A percentile compares a stretch with the other conserved stretches of the same genome.
These are phyloP conservation scores for Nitzschia sp. DNA, from an alignment of 108 stramenopile genomes.

Conservation along the genomic window DNA sequence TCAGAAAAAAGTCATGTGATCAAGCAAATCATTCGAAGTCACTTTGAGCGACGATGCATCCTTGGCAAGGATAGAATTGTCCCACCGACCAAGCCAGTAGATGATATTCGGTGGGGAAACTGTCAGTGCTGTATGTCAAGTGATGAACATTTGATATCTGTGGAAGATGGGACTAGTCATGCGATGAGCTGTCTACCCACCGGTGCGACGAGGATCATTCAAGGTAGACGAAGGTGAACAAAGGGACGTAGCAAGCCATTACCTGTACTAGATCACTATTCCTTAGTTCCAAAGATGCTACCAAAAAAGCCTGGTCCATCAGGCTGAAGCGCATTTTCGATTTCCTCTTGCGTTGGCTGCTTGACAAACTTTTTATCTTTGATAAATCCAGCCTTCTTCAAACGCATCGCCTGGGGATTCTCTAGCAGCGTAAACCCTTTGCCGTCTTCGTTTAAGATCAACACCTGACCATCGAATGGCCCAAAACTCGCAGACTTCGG, in stretches of 20 bases:
- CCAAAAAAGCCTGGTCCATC: conserved; percentile 12
- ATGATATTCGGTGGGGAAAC: not conserved
- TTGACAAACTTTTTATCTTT: conserved; percentile 75
- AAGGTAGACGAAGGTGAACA: too few relatives aligned
- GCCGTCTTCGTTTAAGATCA: conserved; percentile 81
- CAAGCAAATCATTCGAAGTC: conserved; percentile 3
- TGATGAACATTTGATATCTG: not conserved
- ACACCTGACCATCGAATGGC: conserved; percentile 74
- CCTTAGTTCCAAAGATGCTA: conserved; percentile 19
- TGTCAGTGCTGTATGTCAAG: not conserved
- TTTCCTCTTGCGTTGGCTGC: conserved; percentile 71
- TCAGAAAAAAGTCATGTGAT: not conserved
- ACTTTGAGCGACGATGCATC: conserved; percentile 1
- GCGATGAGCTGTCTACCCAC: not conserved
- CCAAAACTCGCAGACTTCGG: conserved; percentile 70
- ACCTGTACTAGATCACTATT: too few relatives aligned
- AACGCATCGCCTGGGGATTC: conserved; percentile 81
- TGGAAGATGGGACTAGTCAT: not conserved
- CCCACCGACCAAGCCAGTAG: not conserved
- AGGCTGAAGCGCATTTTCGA: conserved; percentile 59
- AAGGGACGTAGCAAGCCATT: too few relatives aligned
- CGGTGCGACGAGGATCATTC: not conserved
- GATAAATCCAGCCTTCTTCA: conserved; percentile 83
- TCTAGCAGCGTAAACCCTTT: conserved; percentile 70
- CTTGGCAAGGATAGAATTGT: conserved; percentile 4